phyloP scores from a whole-genome alignment of 371 early-diverging fungal genomes.

The Entomophthora muscae region DNA sequence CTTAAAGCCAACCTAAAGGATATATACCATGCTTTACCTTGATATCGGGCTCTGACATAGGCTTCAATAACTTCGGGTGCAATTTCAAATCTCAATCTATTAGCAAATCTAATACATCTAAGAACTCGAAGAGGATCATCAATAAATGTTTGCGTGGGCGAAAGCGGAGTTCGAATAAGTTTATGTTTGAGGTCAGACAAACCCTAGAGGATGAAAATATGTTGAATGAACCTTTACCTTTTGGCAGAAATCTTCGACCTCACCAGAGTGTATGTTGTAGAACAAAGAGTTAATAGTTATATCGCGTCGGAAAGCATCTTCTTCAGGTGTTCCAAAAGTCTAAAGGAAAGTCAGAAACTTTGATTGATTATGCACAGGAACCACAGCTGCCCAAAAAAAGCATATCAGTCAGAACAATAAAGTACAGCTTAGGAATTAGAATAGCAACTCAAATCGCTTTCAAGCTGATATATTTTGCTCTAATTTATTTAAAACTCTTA shows the following conservation, averaged over 20 bases:
- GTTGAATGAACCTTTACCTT: no score
- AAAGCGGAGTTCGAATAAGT: slow-evolving; percentile 80
- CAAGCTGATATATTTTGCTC: no score
- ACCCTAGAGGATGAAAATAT: no score
- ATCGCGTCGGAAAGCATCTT: slow-evolving; percentile 96
- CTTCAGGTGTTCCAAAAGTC: slow-evolving; percentile 82
- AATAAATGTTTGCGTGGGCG: slow-evolving; percentile 78
- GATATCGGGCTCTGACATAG: slow-evolving; percentile 32
- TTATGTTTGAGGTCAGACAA: slow-evolving; percentile 49
- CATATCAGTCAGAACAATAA: no score
- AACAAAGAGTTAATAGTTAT: slow-evolving; percentile 97
- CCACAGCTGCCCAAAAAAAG: no score
- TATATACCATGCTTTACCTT: no score
- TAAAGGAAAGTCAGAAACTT: no score
- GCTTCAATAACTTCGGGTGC: slow-evolving; percentile 49
- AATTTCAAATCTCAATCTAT: slow-evolving; percentile 70
- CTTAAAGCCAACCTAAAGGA: no score
- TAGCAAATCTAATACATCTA: slow-evolving; percentile 91
- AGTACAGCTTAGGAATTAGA: no score
- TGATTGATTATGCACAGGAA: no score
- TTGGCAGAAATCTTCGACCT: slow-evolving; percentile 88
- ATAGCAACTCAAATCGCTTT: no score
- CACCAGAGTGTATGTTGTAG: slow-evolving; percentile 80
- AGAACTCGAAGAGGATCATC: slow-evolving; percentile 98
- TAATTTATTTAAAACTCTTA: no score